These are phyloP conservation scores for Dothideomycetes sp. DNA, from an alignment of 2,329 filamentous ascomycete genomes.

Conservation along the genomic window DNA sequence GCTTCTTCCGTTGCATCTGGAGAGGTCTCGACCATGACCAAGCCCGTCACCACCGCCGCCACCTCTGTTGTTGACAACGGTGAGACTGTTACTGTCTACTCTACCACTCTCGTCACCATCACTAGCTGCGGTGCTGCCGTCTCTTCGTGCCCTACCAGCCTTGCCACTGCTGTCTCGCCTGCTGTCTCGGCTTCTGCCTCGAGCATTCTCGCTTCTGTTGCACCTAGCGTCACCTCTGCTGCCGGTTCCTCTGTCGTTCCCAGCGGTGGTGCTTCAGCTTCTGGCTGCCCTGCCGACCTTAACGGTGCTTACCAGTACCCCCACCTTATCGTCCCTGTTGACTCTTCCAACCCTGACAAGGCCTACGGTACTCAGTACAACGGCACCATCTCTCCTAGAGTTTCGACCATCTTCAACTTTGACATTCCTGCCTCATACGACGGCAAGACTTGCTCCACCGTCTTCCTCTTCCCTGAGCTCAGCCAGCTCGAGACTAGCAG, in stretches of 20 bases:
- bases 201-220: neutral
- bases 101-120: conserved; percentile 18
- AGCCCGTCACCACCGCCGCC: conserved; percentile 14
- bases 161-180: conserved; percentile 4
- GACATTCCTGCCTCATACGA: conserved; percentile 47
- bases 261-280: conserved; percentile 1
- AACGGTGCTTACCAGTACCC: conserved; percentile 34
- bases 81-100: conserved; percentile 14
- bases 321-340: conserved; percentile 53
- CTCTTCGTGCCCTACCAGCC: conserved; percentile 13
- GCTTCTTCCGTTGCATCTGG: conserved; percentile 12
- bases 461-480: conserved; percentile 55
- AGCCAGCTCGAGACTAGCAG: conserved; percentile 49
- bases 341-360: conserved; percentile 44
- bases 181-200: neutral
- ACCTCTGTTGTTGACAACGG: conserved; percentile 1
- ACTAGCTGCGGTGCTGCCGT: conserved; percentile 16
- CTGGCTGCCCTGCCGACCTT: conserved; percentile 22
- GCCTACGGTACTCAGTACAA: conserved; percentile 47
- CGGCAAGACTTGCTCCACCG: conserved; percentile 52
- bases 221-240: conserved; percentile 11
- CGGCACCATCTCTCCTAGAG: conserved; percentile 44
- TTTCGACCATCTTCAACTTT: conserved; percentile 60
- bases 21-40: neutral
- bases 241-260: conserved; percentile 4